Evolutionary conservation across 192 early-diverging fungal species (phyloP).

Genomic region (Entophlyctis luteolus): DNA sequence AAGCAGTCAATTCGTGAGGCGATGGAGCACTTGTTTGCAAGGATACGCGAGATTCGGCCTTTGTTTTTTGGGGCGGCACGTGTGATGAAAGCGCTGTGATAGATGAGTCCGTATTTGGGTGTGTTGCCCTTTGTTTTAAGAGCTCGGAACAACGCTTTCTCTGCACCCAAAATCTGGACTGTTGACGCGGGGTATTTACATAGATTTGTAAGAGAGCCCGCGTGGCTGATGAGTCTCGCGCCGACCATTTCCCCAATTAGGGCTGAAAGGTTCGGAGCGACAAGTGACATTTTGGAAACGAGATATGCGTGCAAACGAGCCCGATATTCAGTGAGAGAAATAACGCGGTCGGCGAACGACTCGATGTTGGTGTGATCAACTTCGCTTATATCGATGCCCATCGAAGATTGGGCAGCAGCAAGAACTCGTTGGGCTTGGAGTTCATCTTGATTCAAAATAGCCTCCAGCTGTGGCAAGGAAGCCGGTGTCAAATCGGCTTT

Average conservation of each 20-base stretch:
- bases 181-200: conserved; percentile 98
- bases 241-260: conserved; percentile 98
- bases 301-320: conserved; percentile 89
- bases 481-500: conserved; percentile 81
- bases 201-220: conserved; percentile 93
- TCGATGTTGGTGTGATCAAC: conserved; percentile 95
- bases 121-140: conserved; percentile 97
- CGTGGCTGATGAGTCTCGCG: conserved; percentile 95
- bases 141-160: conserved; percentile 99
- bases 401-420: conserved; percentile 89
- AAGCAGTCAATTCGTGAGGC: conserved; percentile 97
- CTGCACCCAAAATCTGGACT: conserved; percentile 98
- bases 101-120: conserved; percentile 98
- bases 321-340: conserved; percentile 88
- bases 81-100: conserved; percentile 96
- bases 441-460: conserved; percentile 72
- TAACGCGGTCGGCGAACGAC: conserved; percentile 87
- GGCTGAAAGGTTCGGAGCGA: conserved; percentile 94
- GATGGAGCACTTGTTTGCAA: conserved; percentile 98
- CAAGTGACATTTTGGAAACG: conserved; percentile 88
- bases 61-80: conserved; percentile 98
- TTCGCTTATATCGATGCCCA: conserved; percentile 97
- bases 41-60: conserved; percentile 93
- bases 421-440: conserved; percentile 81
- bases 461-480: conserved; percentile 71